Base-by-base conservation (phyloP, 1,139 yeast genomes). In the Nakaseomyces glabratus region DNA sequence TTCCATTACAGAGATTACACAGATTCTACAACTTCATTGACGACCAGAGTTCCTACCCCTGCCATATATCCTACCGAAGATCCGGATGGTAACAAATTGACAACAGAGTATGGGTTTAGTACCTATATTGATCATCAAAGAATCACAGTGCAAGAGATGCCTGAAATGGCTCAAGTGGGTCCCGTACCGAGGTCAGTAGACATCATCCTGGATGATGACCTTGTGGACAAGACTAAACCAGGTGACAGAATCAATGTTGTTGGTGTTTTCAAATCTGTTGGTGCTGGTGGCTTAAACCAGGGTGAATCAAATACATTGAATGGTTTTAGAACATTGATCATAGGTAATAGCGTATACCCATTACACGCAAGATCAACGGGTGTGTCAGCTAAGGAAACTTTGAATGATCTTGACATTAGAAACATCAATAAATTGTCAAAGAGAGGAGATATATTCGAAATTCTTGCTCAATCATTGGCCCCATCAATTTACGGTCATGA, bases 161-260 rank as follows among this genome's bases (percentile, higher is more conserved):
- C 98, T 1, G 99, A 90, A 62, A 72, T 81, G 47, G 96, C 98
- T 0, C 98, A 98, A 12, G 94, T 97, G 1, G 98, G 99, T 40
- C 98, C 90, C 61, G 68, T 90, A 44, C 98, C 99, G 26, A 69
- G 98, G 47, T 79, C 95, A 2, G 73, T 90, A 25, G 98, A 90
- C 55, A 82, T 90, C 24, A 73, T 90, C 15, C 65, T 93, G 53
- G 96, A 90, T 57, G 97, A 88, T 52, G 98, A 90, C 57, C 68
- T 90, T 46, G 98, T 90, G 2, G 99, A 90, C 55, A 63, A 65
- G 37, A 82, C 86, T 32, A 90, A 90, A 58, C 97, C 98, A 0
- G 99, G 99, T 53, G 99, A 90, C 55, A 76, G 98, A 57, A 76
- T 88, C 23, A 96, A 88, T 61, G 66, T 88, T 29, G 94, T 90